Conservation (phyloP, 2,329 filamentous ascomycete species). For the Xenoacremonium recifei region DNA sequence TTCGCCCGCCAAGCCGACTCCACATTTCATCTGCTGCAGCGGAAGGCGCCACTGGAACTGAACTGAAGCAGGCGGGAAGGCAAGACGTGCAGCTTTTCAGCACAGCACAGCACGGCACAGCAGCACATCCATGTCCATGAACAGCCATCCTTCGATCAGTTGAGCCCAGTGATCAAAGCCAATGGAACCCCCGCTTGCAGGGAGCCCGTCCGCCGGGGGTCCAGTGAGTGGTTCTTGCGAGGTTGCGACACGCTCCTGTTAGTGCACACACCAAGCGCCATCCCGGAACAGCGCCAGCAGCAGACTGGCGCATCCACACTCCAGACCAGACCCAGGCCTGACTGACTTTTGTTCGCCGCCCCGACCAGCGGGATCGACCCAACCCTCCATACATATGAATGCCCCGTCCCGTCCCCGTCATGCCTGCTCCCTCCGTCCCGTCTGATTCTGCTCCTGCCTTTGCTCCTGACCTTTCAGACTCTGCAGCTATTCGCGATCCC, state of each 20-base stretch:
- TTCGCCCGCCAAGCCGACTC: not conserved
- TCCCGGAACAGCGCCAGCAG: not conserved
- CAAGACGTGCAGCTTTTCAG: too few relatives aligned
- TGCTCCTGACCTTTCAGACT: not conserved
- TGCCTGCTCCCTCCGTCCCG: conserved; percentile 15
- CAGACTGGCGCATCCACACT: too few relatives aligned
- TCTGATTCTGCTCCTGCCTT: not conserved
- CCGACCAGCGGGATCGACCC: not conserved
- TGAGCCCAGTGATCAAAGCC: too few relatives aligned
- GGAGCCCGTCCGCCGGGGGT: too few relatives aligned
- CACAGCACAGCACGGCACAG: too few relatives aligned
- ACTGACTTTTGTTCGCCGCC: too few relatives aligned
- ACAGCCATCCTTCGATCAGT: too few relatives aligned
- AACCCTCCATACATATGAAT: conserved; percentile 20
- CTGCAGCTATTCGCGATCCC: not conserved
- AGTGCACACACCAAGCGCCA: not conserved
- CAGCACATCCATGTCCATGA: too few relatives aligned
- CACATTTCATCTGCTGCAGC: conserved; percentile 1
- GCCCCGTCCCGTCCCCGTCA: conserved; percentile 21
- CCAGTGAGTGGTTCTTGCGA: too few relatives aligned
- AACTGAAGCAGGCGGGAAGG: too few relatives aligned
- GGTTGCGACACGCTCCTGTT: too few relatives aligned
- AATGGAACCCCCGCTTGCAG: too few relatives aligned
- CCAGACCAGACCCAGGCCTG: not conserved
- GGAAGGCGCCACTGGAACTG: not conserved